phyloP scores from a whole-genome alignment of 129 eudicot species.

The Glebionis coronaria region DNA sequence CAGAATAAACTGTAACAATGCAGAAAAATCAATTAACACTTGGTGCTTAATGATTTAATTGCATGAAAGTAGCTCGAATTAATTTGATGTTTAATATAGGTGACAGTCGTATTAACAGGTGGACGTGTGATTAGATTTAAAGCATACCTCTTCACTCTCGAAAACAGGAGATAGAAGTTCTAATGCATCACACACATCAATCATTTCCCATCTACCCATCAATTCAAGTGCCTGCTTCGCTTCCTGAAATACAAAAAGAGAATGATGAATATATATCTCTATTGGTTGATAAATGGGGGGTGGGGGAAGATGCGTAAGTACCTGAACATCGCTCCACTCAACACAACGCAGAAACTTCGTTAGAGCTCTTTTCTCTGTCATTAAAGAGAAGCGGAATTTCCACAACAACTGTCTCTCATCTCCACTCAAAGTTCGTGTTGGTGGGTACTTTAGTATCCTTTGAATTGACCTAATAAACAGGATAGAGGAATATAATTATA shows the following conservation, averaged over 20 bases:
- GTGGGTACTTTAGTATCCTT: constrained; percentile 86
- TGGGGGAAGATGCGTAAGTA: constrained; percentile 10
- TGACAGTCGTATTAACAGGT: background rate
- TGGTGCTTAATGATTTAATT: background rate
- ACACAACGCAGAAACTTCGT: constrained; percentile 97
- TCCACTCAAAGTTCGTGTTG: constrained; percentile 89
- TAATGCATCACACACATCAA: constrained; percentile 97
- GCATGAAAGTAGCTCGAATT: background rate
- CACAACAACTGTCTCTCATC: constrained; percentile 94
- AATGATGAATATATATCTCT: background rate
- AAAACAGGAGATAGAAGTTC: constrained; percentile 97
- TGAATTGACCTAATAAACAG: constrained; percentile 74
- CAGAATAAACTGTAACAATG: constrained; percentile 15
- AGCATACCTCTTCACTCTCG: constrained; percentile 95
- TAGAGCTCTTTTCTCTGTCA: constrained; percentile 90
- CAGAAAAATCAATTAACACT: background rate
- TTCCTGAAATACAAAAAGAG: constrained; percentile 50
- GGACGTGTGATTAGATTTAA: constrained; percentile 10
- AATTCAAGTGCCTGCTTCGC: constrained; percentile 96
- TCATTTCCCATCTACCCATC: constrained; percentile 92
- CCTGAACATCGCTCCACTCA: constrained; percentile 99
- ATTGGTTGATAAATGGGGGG: background rate
- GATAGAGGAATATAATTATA: constrained; percentile 6
- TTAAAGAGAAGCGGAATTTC: constrained; percentile 95
- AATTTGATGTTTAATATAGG: no score